Evolutionary conservation across 352 stramenopile species (phyloP), one percentile per base, ranked within the genome.

Genomic region (Phytophthora hibernalis): DNA sequence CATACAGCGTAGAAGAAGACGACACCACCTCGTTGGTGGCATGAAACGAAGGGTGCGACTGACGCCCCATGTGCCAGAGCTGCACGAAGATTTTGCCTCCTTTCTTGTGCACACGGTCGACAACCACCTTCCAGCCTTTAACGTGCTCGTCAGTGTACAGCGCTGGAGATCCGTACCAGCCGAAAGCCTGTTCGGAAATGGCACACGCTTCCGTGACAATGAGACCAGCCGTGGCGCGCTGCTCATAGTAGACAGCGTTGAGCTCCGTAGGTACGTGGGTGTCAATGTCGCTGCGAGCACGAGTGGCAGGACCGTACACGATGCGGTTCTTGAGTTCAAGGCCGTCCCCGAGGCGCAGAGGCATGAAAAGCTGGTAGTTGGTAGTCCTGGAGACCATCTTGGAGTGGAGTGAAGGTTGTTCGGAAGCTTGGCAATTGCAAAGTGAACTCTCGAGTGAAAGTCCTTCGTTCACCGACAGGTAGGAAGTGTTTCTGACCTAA

Each of bases 301-400:
- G 57, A 22, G 57, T 65, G 16, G 57, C 49, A 28, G 57, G 57
- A n/a, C 57, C 26, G 26, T 31, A 31, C 26, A 31, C 26, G 26
- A 31, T 31, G 26, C 26, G 26, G 4, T 31, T 31, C 57, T 65
- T 58, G n/a, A 65, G 47, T 13, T 51, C 37, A 5, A 65, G 26
- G 35, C 44, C 57, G 20, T 8, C 26, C 5, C 56, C 56, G 47
- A 65, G 57, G 11, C 56, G 45, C 24, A 65, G 26, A 9, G 57
- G 57, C 13, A 47, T 65, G 57, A 52, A 65, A 48, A 65, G 57
- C 45, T 65, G 56, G 37, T 65, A 65, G 26, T 65, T 48, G 37
- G 24, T 11, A 16, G 57, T 65, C 33, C 44, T 37, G 18, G 47
- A 58, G 3, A 38, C 40, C 57, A 65, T 65, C 15, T 31, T 5